Conservation (phyloP, 2,329 filamentous ascomycete genomes). For the Pseudogymnoascus sp. region DNA sequence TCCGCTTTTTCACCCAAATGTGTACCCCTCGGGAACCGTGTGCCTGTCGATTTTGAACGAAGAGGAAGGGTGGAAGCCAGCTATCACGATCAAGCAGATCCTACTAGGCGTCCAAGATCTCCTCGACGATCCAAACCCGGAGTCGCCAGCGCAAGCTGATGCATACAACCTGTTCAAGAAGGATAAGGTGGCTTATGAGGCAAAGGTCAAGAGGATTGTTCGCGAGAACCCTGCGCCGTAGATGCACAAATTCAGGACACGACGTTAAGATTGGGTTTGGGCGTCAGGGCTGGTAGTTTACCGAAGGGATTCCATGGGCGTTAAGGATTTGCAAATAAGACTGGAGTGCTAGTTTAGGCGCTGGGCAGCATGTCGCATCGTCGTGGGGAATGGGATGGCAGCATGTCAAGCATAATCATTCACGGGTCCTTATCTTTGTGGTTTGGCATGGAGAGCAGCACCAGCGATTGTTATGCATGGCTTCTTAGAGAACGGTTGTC, state of each 20-base stretch:
- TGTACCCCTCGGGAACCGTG: slow-evolving; percentile 95
- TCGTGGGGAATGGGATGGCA: background rate
- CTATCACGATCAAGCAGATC: slow-evolving; percentile 97
- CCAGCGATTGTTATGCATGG: background rate
- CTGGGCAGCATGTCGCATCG: slow-evolving; percentile 1
- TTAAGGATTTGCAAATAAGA: slow-evolving; percentile 4
- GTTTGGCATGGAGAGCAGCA: background rate
- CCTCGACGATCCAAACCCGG: slow-evolving; percentile 91
- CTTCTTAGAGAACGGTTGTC: background rate
- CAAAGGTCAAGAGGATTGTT: slow-evolving; percentile 76
- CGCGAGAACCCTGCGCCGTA: slow-evolving; percentile 77
- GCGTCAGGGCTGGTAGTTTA: background rate
- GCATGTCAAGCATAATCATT: background rate
- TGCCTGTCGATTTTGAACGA: slow-evolving; percentile 97
- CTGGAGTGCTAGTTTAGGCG: slow-evolving; percentile 3
- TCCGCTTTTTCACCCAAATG: slow-evolving; percentile 95
- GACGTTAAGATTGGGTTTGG: slow-evolving; percentile 2
- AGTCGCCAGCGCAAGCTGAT: slow-evolving; percentile 92
- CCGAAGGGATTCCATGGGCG: background rate
- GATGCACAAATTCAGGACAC: slow-evolving; percentile 9
- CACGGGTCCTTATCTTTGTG: background rate
- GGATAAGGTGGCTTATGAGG: slow-evolving; percentile 79
- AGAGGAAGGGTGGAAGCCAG: slow-evolving; percentile 96
- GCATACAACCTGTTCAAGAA: slow-evolving; percentile 97
- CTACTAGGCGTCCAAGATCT: slow-evolving; percentile 92